phyloP scores from a whole-genome alignment of 169 alveolate genomes.

The Plasmodium blacklocki region DNA sequence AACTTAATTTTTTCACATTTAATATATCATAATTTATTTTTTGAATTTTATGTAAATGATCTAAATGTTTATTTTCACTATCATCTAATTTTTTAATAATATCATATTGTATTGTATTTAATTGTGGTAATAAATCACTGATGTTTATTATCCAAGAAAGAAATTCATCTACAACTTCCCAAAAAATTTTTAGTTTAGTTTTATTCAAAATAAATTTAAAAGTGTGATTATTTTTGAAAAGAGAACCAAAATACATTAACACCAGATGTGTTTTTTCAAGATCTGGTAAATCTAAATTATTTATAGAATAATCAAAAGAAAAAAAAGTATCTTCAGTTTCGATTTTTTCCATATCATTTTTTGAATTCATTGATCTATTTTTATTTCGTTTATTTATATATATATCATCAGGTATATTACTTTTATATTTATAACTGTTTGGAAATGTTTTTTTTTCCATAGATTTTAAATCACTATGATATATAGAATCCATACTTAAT shows the following conservation, averaged over 20 bases:
- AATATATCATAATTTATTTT: conserved; percentile 48
- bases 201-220: conserved; percentile 62
- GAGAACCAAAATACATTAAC: conserved; percentile 45
- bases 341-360: background rate
- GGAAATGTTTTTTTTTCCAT: background rate
- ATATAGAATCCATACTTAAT: conserved; percentile 66
- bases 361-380: background rate
- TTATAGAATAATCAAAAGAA: conserved; percentile 39
- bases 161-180: conserved; percentile 69
- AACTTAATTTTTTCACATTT: conserved; percentile 3
- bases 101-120: conserved; percentile 36
- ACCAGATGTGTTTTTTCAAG: conserved; percentile 61
- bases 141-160: conserved; percentile 45
- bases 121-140: conserved; percentile 49
- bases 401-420: background rate
- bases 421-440: background rate
- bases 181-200: conserved; percentile 46
- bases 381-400: background rate
- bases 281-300: conserved; percentile 56
- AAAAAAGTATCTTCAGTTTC: conserved; percentile 63
- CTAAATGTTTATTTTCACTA: conserved; percentile 53
- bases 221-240: conserved; percentile 68
- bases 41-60: conserved; percentile 40
- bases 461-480: conserved; percentile 54
- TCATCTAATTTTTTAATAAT: conserved; percentile 23